Conservation (phyloP, 495 filamentous ascomycete genomes). For the Aspergillus coremiiformis region DNA sequence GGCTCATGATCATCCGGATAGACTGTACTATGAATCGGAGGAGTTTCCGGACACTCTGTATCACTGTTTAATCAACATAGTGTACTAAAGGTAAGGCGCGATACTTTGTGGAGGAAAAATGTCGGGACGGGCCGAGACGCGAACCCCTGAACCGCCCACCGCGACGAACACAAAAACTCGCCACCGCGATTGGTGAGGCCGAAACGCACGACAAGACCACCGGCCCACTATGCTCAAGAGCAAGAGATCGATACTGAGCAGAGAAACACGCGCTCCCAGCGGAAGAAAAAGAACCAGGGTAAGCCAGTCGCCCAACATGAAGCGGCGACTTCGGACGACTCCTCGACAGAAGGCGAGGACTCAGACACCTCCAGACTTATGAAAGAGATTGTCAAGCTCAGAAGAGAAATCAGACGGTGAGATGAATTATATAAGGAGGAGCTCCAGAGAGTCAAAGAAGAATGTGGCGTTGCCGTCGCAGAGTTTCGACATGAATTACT, state of each 20-base stretch:
- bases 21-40: no score
- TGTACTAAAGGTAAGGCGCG: no score
- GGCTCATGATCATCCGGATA: no score
- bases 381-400: slow-evolving; percentile 18
- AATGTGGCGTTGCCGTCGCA: slow-evolving; percentile 13
- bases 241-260: not conserved
- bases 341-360: slow-evolving; percentile 17
- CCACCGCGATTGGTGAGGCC: not conserved
- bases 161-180: not conserved
- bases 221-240: not conserved
- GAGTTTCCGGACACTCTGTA: no score
- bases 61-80: no score
- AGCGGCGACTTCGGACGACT: slow-evolving; percentile 4
- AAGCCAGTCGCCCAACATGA: slow-evolving; percentile 11
- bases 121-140: not conserved
- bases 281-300: slow-evolving; percentile 6
- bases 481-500: slow-evolving; percentile 11
- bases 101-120: no score
- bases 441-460: slow-evolving; percentile 14
- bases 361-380: slow-evolving; percentile 1
- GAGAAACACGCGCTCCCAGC: slow-evolving; percentile 8
- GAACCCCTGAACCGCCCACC: not conserved
- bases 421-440: slow-evolving; percentile 19
- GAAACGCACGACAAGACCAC: not conserved
- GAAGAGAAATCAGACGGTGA: slow-evolving; percentile 16